Evolutionary conservation across 345 rosid genomes (phyloP).

Genomic region (Salix udensis): DNA sequence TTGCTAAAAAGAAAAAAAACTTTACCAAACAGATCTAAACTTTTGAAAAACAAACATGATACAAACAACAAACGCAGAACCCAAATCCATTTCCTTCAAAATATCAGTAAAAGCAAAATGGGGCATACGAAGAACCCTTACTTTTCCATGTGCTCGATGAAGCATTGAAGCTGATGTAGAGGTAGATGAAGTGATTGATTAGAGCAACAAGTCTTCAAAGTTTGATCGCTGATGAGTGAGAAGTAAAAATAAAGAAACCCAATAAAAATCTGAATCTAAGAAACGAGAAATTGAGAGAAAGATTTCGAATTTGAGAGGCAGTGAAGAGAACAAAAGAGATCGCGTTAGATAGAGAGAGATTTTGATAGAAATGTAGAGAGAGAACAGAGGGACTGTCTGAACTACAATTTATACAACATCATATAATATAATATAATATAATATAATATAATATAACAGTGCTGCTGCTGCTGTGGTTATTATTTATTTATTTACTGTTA

Average conservation of each 20-base stretch:
- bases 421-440: neutral
- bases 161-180: constrained; percentile 20
- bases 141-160: constrained; percentile 16
- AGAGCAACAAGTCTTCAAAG: neutral
- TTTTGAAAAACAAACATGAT: neutral
- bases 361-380: neutral
- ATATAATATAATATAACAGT: neutral
- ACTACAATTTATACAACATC: neutral
- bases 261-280: constrained; percentile 16
- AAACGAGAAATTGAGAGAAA: neutral
- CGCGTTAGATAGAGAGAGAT: constrained; percentile 18
- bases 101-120: neutral
- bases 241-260: neutral
- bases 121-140: constrained; percentile 10
- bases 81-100: neutral
- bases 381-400: constrained; percentile 4
- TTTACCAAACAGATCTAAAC: constrained; percentile 35
- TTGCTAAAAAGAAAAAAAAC: constrained; percentile 3
- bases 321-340: constrained; percentile 30
- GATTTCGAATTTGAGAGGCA: neutral
- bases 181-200: neutral
- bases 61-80: neutral
- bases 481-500: neutral
- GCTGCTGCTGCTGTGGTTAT: neutral
- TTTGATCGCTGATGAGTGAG: neutral